Percentiles rank a stretch among this genome's conserved stretches.
Evolutionary conservation across 169 alveolate species (phyloP).

Genomic region (Plasmodium sp.): DNA sequence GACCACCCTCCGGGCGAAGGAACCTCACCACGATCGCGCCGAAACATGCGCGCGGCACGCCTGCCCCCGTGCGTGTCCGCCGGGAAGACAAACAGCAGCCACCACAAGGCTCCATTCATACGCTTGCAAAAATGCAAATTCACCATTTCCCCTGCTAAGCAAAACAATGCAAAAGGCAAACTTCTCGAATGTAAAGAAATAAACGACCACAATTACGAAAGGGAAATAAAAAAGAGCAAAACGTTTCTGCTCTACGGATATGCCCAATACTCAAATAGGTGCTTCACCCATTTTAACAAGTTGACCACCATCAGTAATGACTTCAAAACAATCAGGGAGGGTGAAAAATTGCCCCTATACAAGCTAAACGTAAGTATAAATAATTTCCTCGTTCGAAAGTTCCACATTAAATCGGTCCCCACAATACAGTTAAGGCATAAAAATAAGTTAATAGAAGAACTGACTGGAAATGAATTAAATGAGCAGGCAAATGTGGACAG

Average conservation of each 20-base stretch:
- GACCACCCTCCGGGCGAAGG: neutral
- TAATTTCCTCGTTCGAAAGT: conserved; percentile 31
- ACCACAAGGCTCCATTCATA: neutral
- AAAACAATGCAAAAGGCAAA: neutral
- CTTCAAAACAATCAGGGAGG: neutral
- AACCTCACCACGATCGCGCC: neutral
- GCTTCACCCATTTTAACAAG: conserved; percentile 13
- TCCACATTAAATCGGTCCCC: conserved; percentile 67
- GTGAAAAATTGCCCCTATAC: conserved; percentile 36
- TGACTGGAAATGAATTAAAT: conserved; percentile 63
- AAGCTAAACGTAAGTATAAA: conserved; percentile 52
- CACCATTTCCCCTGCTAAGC: neutral
- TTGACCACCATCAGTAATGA: conserved; percentile 1
- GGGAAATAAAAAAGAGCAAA: conserved; percentile 19
- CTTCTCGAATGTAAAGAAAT: conserved; percentile 45
- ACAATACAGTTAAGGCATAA: conserved; percentile 63
- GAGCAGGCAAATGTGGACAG: conserved; percentile 14
- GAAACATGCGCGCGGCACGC: neutral
- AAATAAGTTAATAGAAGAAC: conserved; percentile 44
- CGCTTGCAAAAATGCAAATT: neutral
- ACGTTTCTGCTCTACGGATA: conserved; percentile 53
- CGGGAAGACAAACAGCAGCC: neutral
- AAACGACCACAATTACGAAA: conserved; percentile 47
- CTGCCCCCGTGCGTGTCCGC: neutral
- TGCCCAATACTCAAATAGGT: conserved; percentile 53